A percentile compares a stretch with the other conserved stretches of the same genome.
phyloP scores from a whole-genome alignment of 805 yeast species.

The Kuraishia cidri region DNA sequence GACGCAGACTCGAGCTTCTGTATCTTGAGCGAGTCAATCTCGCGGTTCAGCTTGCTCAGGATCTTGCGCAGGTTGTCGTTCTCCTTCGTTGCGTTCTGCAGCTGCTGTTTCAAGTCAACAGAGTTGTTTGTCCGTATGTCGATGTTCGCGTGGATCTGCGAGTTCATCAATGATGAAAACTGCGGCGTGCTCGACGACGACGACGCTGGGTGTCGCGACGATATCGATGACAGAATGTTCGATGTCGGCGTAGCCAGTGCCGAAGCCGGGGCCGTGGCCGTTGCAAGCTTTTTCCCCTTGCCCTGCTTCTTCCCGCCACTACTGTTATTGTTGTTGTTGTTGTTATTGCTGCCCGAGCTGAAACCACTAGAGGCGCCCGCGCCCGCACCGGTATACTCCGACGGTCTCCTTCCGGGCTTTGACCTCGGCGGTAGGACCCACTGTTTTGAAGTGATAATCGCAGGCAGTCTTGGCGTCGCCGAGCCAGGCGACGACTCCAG shows the following conservation, averaged over 20 bases:
- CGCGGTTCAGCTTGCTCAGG: conserved; percentile 26
- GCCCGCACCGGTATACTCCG: too few relatives aligned
- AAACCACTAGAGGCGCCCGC: too few relatives aligned
- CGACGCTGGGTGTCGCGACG: too few relatives aligned
- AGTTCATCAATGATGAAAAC: conserved; percentile 15
- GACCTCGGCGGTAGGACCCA: conserved; percentile 57
- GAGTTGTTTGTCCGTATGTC: conserved; percentile 19
- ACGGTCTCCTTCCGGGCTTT: conserved; percentile 34
- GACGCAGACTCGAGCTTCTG: conserved; percentile 9
- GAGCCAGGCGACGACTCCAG: too few relatives aligned
- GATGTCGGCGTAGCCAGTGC: too few relatives aligned
- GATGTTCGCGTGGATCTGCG: conserved; percentile 26
- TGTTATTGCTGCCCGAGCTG: too few relatives aligned
- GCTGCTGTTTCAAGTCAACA: conserved; percentile 23
- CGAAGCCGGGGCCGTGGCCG: too few relatives aligned
- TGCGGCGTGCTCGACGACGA: too few relatives aligned
- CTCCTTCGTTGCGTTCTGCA: conserved; percentile 32
- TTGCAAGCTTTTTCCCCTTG: too few relatives aligned
- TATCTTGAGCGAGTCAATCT: conserved; percentile 22
- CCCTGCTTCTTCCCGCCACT: too few relatives aligned
- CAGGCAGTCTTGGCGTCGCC: conserved; percentile 17
- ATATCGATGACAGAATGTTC: too few relatives aligned
- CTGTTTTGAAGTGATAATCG: conserved; percentile 22
- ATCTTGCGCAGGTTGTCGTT: conserved; percentile 33
- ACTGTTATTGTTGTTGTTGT: too few relatives aligned